Percentiles rank a stretch among this genome's conserved stretches.
Evolutionary conservation across 805 yeast genomes (phyloP).

Genomic region (Lipomyces anomalus): DNA sequence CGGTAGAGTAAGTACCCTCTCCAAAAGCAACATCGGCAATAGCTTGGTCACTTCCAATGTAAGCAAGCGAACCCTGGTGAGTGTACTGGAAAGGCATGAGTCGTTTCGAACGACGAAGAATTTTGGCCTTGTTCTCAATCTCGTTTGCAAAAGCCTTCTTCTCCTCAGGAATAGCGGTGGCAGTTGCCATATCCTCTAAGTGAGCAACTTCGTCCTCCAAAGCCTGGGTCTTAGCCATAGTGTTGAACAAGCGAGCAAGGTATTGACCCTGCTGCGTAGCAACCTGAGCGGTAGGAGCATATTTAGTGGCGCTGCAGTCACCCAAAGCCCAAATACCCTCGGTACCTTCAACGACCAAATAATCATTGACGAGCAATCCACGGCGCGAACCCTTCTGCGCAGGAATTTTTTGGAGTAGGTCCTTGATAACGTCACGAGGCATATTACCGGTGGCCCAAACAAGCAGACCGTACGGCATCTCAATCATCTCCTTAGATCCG

Average conservation of each 20-base stretch:
- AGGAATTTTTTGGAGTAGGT: conserved; percentile 56
- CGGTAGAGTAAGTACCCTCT: conserved; percentile 69
- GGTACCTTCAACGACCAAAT: conserved; percentile 75
- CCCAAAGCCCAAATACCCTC: conserved; percentile 83
- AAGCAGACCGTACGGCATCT: conserved; percentile 82
- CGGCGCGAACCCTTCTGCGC: conserved; percentile 81
- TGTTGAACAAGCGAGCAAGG: conserved; percentile 59
- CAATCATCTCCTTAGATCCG: conserved; percentile 55
- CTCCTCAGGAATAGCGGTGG: conserved; percentile 31
- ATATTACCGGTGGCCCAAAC: conserved; percentile 99
- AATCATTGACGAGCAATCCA: conserved; percentile 82
- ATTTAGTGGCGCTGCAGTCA: conserved; percentile 85
- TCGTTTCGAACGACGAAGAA: conserved; percentile 34
- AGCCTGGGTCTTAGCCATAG: conserved; percentile 33
- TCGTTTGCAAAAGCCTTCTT: conserved; percentile 39
- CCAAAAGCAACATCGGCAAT: conserved; percentile 75
- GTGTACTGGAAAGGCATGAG: conserved; percentile 62
- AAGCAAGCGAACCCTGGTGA: conserved; percentile 91
- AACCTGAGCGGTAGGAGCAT: conserved; percentile 96
- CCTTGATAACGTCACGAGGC: conserved; percentile 67
- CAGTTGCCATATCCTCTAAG: conserved; percentile 35
- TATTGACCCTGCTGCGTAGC: conserved; percentile 91
- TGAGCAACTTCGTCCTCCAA: conserved; percentile 36
- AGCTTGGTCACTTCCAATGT: conserved; percentile 86
- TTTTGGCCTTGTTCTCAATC: conserved; percentile 42